A percentile compares a stretch with the other conserved stretches of the same genome.
Evolutionary conservation across 2,329 filamentous ascomycete genomes (phyloP).

Genomic region (Trichophaea hybrida): DNA sequence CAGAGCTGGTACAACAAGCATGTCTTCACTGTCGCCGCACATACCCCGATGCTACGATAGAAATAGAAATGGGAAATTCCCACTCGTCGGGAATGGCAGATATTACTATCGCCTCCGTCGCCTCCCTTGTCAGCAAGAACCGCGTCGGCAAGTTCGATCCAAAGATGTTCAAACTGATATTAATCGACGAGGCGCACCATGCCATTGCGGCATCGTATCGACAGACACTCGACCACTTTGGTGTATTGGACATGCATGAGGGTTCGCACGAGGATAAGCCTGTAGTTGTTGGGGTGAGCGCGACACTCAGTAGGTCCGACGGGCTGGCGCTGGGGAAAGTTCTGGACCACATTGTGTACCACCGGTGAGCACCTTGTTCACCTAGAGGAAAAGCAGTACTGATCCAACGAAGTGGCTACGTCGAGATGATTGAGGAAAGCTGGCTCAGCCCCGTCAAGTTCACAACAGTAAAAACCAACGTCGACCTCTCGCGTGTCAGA

Average conservation of each 20-base stretch:
- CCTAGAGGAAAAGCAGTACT: background rate
- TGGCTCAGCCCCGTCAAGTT: constrained; percentile 85
- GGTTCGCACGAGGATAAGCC: constrained; percentile 37
- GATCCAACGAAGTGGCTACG: constrained; percentile 39
- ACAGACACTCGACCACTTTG: constrained; percentile 61
- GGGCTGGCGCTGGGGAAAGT: constrained; percentile 25
- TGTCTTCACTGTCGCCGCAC: constrained; percentile 65
- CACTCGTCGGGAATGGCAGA: constrained; percentile 70
- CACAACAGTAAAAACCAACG: constrained; percentile 74
- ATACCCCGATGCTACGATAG: constrained; percentile 67
- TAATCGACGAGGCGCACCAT: constrained; percentile 95
- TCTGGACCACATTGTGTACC: constrained; percentile 27
- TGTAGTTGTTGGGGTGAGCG: constrained; percentile 76
- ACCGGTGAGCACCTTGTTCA: constrained; percentile 6
- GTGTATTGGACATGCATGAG: constrained; percentile 41
- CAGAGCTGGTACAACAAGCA: constrained; percentile 89
- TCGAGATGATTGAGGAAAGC: constrained; percentile 72
- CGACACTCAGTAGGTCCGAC: constrained; percentile 44
- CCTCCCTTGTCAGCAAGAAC: constrained; percentile 63
- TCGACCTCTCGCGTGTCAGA: constrained; percentile 49
- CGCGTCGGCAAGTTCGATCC: constrained; percentile 76
- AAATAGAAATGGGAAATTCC: constrained; percentile 77
- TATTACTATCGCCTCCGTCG: constrained; percentile 83
- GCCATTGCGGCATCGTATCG: constrained; percentile 78
- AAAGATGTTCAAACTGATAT: constrained; percentile 64